These are phyloP conservation scores for Penicillium canescens DNA, from an alignment of 495 filamentous ascomycete species.

Conservation along the genomic window DNA sequence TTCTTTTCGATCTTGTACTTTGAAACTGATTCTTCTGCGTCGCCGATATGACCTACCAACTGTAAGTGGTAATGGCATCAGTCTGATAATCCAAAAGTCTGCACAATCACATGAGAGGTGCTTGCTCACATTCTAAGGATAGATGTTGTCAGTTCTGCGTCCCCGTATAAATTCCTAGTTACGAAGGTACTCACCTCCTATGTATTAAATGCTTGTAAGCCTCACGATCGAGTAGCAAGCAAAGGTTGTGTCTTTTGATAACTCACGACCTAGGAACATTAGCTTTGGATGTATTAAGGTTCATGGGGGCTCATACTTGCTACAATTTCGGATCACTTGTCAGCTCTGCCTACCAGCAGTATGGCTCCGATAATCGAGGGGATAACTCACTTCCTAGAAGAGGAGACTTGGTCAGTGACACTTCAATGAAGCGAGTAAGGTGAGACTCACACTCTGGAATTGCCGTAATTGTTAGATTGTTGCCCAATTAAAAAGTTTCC, in stretches of 20 bases:
- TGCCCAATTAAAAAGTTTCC: too few species aligned
- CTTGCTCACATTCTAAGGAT: not conserved
- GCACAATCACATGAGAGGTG: too few species aligned
- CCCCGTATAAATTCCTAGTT: not conserved
- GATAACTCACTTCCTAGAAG: too few species aligned
- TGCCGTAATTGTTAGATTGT: too few species aligned
- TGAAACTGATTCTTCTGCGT: not conserved
- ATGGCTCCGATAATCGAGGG: too few species aligned
- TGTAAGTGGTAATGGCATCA: not conserved
- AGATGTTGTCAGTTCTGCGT: not conserved
- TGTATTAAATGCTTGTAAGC: not conserved
- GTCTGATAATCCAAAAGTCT: not conserved
- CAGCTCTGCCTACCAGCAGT: not conserved
- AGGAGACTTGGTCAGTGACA: too few species aligned
- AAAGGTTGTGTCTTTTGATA: not conserved
- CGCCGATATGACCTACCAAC: not conserved
- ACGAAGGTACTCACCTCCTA: not conserved
- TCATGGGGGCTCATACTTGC: not conserved
- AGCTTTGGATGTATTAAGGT: not conserved
- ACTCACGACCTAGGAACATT: not conserved
- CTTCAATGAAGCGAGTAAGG: too few species aligned
- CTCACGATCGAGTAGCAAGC: not conserved
- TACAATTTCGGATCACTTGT: not conserved
- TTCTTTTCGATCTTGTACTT: not conserved
- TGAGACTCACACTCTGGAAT: too few species aligned